phyloP scores from a whole-genome alignment of 106 monocot species.

The Apostasia ramifera region DNA sequence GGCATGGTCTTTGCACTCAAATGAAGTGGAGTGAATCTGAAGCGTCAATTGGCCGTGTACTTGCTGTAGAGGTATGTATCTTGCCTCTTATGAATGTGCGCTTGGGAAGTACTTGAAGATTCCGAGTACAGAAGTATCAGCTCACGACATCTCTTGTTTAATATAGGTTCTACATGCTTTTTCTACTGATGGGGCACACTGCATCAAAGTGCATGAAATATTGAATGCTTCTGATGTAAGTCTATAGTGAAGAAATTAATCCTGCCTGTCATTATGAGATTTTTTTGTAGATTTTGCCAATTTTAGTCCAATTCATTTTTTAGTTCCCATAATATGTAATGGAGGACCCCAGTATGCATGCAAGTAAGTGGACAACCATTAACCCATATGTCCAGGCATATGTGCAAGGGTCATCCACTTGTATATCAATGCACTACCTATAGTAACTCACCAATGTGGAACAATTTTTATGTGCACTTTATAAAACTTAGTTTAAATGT shows the following conservation, averaged over 20 bases:
- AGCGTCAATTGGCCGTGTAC: conserved; percentile 92
- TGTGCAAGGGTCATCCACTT: no score
- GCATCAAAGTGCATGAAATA: conserved; percentile 82
- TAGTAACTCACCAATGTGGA: no score
- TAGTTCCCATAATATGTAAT: no score
- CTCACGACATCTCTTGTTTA: background rate
- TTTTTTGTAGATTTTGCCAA: background rate
- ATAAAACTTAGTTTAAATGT: no score
- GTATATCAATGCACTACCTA: no score
- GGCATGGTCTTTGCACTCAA: conserved; percentile 69
- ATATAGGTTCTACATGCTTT: conserved; percentile 92
- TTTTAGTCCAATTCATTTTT: background rate
- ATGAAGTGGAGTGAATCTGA: conserved; percentile 99
- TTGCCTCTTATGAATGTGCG: background rate
- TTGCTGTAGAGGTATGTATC: conserved; percentile 84
- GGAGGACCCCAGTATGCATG: no score
- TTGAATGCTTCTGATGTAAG: conserved; percentile 89
- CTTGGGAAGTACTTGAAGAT: background rate
- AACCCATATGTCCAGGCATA: no score
- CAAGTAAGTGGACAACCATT: no score
- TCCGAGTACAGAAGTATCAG: background rate
- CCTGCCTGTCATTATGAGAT: background rate
- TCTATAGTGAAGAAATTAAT: background rate
- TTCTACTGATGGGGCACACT: conserved; percentile 97
- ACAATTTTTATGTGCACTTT: no score